These are phyloP conservation scores for Pichia deserticola DNA, from an alignment of 805 yeast genomes.

Conservation along the genomic window DNA sequence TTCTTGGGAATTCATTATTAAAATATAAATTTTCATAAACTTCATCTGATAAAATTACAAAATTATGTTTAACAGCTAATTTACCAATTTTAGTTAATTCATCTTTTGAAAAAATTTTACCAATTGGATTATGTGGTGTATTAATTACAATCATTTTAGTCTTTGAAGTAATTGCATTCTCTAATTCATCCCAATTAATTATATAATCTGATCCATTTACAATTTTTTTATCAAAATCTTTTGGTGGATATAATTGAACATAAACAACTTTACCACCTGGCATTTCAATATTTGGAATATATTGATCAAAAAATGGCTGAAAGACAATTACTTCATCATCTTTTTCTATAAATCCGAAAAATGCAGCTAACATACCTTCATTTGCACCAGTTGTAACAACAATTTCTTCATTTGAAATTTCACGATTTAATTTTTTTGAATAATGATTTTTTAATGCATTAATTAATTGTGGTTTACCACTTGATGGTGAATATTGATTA, in stretches of 20 bases:
- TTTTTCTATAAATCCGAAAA: conserved; percentile 74
- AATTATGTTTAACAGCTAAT: conserved; percentile 76
- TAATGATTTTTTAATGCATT: conserved; percentile 66
- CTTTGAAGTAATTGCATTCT: conserved; percentile 58
- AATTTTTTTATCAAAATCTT: conserved; percentile 50
- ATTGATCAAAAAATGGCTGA: conserved; percentile 96
- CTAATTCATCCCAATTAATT: conserved; percentile 71
- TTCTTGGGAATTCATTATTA: conserved; percentile 58
- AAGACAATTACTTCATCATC: conserved; percentile 96
- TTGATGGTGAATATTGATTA: conserved; percentile 90
- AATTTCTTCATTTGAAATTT: conserved; percentile 52
- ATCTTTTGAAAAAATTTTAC: conserved; percentile 72
- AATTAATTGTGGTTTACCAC: conserved; percentile 74
- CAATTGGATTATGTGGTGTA: conserved; percentile 95
- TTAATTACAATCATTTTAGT: conserved; percentile 86
- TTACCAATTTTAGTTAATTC: conserved; percentile 74
- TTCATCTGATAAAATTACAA: conserved; percentile 83
- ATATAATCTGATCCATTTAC: conserved; percentile 84
- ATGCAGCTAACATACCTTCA: conserved; percentile 82
- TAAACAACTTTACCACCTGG: conserved; percentile 89
- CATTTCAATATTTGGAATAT: conserved; percentile 87
- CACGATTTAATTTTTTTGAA: conserved; percentile 54
- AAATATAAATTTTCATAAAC: conserved; percentile 90
- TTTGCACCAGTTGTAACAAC: conserved; percentile 94
- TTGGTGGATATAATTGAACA: conserved; percentile 81